These are phyloP conservation scores for Bremia lactucae DNA, from an alignment of 352 stramenopile genomes.

Conservation along the genomic window DNA sequence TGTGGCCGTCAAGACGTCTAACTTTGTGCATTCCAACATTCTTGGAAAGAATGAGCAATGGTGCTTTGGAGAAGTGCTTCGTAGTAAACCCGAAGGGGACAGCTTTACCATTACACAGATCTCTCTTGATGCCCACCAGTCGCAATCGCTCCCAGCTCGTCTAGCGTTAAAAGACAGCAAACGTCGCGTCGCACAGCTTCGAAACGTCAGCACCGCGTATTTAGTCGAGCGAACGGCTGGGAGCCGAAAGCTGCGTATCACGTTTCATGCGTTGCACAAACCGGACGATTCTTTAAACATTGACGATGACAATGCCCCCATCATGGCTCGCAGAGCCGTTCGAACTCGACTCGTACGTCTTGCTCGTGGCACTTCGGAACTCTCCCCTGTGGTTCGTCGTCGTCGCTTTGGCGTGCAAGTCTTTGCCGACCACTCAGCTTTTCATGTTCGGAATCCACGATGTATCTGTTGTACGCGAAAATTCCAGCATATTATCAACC, in stretches of 20 bases:
- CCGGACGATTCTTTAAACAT: not conserved
- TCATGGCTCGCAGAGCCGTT: slow-evolving; percentile 1
- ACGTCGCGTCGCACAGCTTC: slow-evolving; percentile 28
- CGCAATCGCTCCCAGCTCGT: slow-evolving; percentile 6
- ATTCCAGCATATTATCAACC: slow-evolving; percentile 1
- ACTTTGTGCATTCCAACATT: slow-evolving; percentile 25
- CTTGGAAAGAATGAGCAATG: slow-evolving; percentile 33
- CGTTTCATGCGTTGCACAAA: slow-evolving; percentile 26
- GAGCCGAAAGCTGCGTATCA: slow-evolving; percentile 18
- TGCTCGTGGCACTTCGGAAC: slow-evolving; percentile 8
- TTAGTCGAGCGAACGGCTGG: slow-evolving; percentile 18
- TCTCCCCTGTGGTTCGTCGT: slow-evolving; percentile 19
- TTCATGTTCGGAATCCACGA: slow-evolving; percentile 15
- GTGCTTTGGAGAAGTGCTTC: slow-evolving; percentile 27
- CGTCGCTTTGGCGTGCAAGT: slow-evolving; percentile 24
- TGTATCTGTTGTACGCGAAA: slow-evolving; percentile 26
- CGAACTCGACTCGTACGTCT: slow-evolving; percentile 12
- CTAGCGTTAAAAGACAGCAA: slow-evolving; percentile 3
- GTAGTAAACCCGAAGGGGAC: slow-evolving; percentile 3
- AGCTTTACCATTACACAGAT: slow-evolving; percentile 19
- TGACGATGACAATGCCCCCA: not conserved
- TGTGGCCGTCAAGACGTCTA: slow-evolving; percentile 19
- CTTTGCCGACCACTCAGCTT: slow-evolving; percentile 17
- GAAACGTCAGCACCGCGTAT: slow-evolving; percentile 19
- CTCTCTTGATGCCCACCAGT: slow-evolving; percentile 5